Evolutionary conservation across 805 yeast genomes (phyloP), one percentile per base, ranked within the genome.

Genomic region (Ogataea naganishii): DNA sequence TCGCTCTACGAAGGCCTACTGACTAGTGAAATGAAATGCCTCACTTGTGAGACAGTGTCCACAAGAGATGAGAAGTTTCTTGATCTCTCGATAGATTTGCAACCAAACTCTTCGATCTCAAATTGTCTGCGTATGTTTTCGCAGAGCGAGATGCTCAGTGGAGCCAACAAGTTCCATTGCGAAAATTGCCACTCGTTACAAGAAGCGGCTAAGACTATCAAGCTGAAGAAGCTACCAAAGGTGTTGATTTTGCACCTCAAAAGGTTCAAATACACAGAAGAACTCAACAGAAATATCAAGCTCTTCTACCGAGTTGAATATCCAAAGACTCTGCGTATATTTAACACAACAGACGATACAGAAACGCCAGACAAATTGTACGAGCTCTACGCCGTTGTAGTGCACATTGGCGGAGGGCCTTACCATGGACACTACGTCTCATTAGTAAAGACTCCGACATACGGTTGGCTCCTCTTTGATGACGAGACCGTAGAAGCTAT

Each of bases 321-420:
- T 48, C 89, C 96, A 3, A 64, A 75, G 41, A 70, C 68, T 26
- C 58, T 92, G 33, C 61, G 85, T 18, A 69, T 85, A 18, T 75
- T 78, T 46, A 73, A 77, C 46, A 77, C 89, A 18, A 72, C 86
- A 0, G 67, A 68, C 26, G 72, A 69, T 43, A 47, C 71, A 16
- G 57, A 56, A 15, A 55, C 62, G 11, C 64, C 71, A 2, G 72
- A 72, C 40, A 72, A 71, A 43, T 62, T 77, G 13, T 92, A 86
- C 47, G 95, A 88, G 44, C 58, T 92, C 29, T 80, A 75, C 38
- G 84, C 89, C 0, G 77, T 89, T 24, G 92, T 92, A 9, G 86
- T 92, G 8, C 98, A 92, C 49, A 76, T 92, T 41, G 98, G 98
- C 5, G 94, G 96, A 4, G 96, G 97, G 0, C 96, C 97, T 1